Evolutionary conservation across 2,329 filamentous ascomycete species (phyloP), one percentile per base, ranked within the genome.

Genomic region (Phialophora macrospora): DNA sequence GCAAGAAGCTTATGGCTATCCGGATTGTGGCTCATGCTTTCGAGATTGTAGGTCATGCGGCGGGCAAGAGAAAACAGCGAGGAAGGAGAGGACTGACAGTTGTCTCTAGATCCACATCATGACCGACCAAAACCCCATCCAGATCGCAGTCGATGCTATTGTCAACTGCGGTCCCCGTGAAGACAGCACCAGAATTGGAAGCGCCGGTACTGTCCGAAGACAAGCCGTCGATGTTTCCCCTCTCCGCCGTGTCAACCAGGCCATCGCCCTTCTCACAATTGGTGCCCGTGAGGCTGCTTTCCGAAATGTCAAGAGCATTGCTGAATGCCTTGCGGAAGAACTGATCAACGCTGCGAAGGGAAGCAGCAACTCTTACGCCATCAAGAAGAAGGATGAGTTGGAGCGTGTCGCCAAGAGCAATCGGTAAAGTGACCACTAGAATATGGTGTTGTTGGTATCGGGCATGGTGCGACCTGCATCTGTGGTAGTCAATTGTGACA

Each of bases 361-460:
- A 80, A 96, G 91, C 90, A 96, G 91, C 86, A 99, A 99, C 93
- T 97, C 93, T 76, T 99, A 98, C 83, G 95, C 96, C 79, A 99
- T 99, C 90, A 99, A 99, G 93, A 99, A 99, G 93, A 99, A 99
- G 94, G 95, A 99, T 84, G 96, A 99, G 91, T 85, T 99, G 86
- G 95, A 99, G 91, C 95, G 95, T 95, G 95, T 99, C 78, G 95
- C 95, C 85, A 99, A 99, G 92, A 92, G 88, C 89, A 99, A 99
- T 90, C 92, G 95, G 90, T 99, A 98, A 93, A 93, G 62, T 20
- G 30, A 17, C 59, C 48, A 55, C 38, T 60, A 26, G 55, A 41
- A 48, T 34, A 60, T 60, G 46, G 46, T 28, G 57, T 30, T 58
- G 34, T 22, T 60, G 44, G 22, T 38, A 59, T 59, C 56, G 54